Evolutionary conservation across 2,329 filamentous ascomycete genomes (phyloP), one percentile per base, ranked within the genome.

Genomic region (Pseudonectria buxi): DNA sequence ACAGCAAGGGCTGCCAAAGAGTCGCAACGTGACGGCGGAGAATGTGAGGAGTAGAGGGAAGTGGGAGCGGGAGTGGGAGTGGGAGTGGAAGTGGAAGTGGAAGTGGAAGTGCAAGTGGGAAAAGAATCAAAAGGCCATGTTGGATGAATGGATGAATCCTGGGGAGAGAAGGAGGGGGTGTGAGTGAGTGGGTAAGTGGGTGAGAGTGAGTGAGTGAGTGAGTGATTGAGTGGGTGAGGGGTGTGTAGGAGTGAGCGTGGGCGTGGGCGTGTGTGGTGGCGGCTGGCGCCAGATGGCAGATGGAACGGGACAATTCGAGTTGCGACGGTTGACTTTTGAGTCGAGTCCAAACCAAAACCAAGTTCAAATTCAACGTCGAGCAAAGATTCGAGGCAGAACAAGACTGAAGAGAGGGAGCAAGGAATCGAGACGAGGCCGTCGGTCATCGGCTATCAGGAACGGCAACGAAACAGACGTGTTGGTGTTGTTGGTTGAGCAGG

Each of bases 191-290:
- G n/a, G n/a, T n/a, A n/a, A 14, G 30, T 24, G 29, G 25, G 26
- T 7, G 11, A 26, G 12, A 26, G 22, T 24, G n/a, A 14, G 15
- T 14, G 26, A 26, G 33, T 25, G 28, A 43, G 35, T 25, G 35
- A 45, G 43, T n/a, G n/a, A 45, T 43, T 40, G 28, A 40, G 35
- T 36, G 33, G 32, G 38, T 29, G 39, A 39, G 32, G 48, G 45
- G 47, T 40, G 47, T 44, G 43, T 40, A 32, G 37, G 30, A 32
- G 33, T 37, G 38, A 33, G 28, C 32, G 43, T 41, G 34, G 47
- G 49, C 50, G 50, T 46, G 51, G 39, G 44, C 26, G 30, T 41
- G 44, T 44, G 42, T 49, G 45, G 49, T 49, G 50, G 9, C 49
- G 36, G 46, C 39, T 47, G 46, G 44, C 18, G 18, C 18, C 18